These are phyloP conservation scores for Lathyrus oleraceus DNA, from an alignment of 306 rosid genomes.

Conservation along the genomic window DNA sequence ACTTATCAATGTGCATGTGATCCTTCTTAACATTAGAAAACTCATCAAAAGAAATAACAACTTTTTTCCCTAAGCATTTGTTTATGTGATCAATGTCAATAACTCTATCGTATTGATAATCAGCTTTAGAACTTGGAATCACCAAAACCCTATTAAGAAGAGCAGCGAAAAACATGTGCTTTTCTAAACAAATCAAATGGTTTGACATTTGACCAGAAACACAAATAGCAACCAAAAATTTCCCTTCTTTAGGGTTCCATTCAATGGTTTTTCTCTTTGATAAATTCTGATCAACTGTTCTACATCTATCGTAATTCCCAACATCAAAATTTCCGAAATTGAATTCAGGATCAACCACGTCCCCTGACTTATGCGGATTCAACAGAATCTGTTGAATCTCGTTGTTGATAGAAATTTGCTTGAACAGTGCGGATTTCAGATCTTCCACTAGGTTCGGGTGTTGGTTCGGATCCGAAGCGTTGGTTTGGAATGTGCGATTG, in stretches of 20 bases:
- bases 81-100: conserved; percentile 79
- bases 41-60: conserved; percentile 73
- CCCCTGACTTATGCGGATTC: conserved; percentile 57
- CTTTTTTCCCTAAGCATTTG: conserved; percentile 80
- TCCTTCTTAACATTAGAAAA: conserved; percentile 63
- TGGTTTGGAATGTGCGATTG: conserved; percentile 51
- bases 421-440: conserved; percentile 56
- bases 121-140: conserved; percentile 82
- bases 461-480: conserved; percentile 29
- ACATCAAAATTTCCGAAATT: conserved; percentile 41
- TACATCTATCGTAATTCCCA: conserved; percentile 53
- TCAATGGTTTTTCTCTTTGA: conserved; percentile 63
- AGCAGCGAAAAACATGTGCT: conserved; percentile 94
- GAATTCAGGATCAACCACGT: conserved; percentile 37
- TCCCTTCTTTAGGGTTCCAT: conserved; percentile 75
- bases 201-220: conserved; percentile 94
- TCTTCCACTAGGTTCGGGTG: conserved; percentile 32
- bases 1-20: conserved; percentile 68
- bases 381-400: conserved; percentile 73
- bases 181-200: conserved; percentile 93
- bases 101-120: conserved; percentile 69
- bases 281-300: conserved; percentile 65
- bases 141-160: conserved; percentile 73
- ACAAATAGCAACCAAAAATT: conserved; percentile 77
- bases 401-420: conserved; percentile 68